A percentile compares a stretch with the other conserved stretches of the same genome.
These are phyloP conservation scores for Pythium insidiosum DNA, from an alignment of 352 stramenopile species.

Conservation along the genomic window DNA sequence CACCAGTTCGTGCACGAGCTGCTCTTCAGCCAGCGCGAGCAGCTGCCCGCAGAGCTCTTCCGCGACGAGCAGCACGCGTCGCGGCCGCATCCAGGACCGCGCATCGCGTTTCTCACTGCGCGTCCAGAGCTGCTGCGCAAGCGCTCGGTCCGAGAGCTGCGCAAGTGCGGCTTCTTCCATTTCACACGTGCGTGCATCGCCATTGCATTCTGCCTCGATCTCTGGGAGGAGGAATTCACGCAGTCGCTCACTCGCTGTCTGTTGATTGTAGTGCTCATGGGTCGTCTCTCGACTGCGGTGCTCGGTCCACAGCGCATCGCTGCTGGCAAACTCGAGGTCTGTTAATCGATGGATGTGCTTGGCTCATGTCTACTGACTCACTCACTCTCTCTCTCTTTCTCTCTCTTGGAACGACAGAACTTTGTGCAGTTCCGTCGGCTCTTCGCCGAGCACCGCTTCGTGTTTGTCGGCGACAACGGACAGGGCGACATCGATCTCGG, in stretches of 20 bases:
- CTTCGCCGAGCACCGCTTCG: conserved; percentile 65
- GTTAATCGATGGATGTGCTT: too few species aligned
- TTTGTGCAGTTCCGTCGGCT: conserved; percentile 66
- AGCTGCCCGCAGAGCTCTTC: too few species aligned
- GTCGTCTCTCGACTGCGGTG: conserved; percentile 43
- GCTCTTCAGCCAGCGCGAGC: conserved; percentile 15
- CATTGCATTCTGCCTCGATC: background rate
- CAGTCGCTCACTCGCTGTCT: too few species aligned
- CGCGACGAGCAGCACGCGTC: conserved; percentile 8
- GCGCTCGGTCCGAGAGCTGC: conserved; percentile 51
- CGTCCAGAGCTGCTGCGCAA: conserved; percentile 62
- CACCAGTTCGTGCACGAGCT: conserved; percentile 80
- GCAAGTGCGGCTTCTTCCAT: conserved; percentile 60
- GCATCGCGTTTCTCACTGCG: conserved; percentile 70
- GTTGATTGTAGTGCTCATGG: conserved; percentile 53
- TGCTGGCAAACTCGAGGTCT: conserved; percentile 57
- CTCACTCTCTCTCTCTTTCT: background rate
- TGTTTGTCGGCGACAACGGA: conserved; percentile 79
- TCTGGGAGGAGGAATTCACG: too few species aligned
- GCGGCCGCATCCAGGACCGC: conserved; percentile 1
- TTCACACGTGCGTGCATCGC: conserved; percentile 52
- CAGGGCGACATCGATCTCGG: conserved; percentile 77
- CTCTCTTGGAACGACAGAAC: conserved; percentile 25
- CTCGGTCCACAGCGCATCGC: conserved; percentile 60
- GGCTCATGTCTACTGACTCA: too few species aligned